Evolutionary conservation across 768 basidiomycete species (phyloP).

Genomic region (Lactifluus rugatus): DNA sequence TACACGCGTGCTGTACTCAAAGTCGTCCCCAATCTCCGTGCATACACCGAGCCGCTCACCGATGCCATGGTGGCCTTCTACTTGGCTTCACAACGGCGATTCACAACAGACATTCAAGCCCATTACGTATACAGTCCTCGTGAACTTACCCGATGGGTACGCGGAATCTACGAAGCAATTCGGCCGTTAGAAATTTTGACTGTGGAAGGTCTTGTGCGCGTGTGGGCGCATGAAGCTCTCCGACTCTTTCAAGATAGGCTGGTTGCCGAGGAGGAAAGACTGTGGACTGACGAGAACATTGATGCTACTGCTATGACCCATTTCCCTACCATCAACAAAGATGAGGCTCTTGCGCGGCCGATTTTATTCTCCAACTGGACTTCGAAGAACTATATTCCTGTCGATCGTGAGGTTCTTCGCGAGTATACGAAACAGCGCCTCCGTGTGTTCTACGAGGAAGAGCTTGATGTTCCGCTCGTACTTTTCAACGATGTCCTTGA

Average conservation of each 20-base stretch:
- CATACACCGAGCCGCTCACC: conserved; percentile 89
- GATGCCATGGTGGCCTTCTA: conserved; percentile 97
- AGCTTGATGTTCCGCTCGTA: conserved; percentile 93
- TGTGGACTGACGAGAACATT: conserved; percentile 92
- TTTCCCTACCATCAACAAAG: conserved; percentile 86
- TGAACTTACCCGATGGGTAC: conserved; percentile 95
- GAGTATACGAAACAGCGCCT: conserved; percentile 96
- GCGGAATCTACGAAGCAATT: conserved; percentile 96
- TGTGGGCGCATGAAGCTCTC: conserved; percentile 97
- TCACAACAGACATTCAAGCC: conserved; percentile 95
- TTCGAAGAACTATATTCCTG: conserved; percentile 91
- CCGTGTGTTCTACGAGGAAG: conserved; percentile 98
- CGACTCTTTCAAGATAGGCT: conserved; percentile 97
- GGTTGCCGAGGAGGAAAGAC: conserved; percentile 84
- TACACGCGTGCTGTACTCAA: conserved; percentile 95
- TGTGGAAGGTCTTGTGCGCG: conserved; percentile 88
- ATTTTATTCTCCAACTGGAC: conserved; percentile 99
- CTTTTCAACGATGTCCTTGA: conserved; percentile 98
- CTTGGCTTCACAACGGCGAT: conserved; percentile 84
- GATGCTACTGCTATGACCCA: conserved; percentile 75
- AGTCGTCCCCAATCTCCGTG: conserved; percentile 85
- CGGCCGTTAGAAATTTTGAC: conserved; percentile 87
- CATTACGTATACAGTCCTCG: conserved; percentile 99
- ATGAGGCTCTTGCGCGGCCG: conserved; percentile 79
- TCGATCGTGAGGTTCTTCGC: conserved; percentile 84